A percentile compares a stretch with the other conserved stretches of the same genome.
Evolutionary conservation across 2,329 filamentous ascomycete species (phyloP).

Genomic region (Colletotrichum orchidophilum): DNA sequence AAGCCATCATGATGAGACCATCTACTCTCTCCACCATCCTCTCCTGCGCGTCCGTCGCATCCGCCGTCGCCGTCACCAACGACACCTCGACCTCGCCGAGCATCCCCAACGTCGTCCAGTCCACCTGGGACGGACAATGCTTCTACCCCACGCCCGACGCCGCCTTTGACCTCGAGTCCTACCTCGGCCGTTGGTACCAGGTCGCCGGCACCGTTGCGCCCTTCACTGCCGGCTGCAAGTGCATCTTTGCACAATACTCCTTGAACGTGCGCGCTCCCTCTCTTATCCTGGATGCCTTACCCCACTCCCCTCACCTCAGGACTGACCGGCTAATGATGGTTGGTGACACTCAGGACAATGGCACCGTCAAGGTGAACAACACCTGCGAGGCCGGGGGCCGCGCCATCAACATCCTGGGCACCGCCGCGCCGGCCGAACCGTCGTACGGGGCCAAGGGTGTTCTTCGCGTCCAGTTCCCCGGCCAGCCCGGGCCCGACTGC

Average conservation of each 20-base stretch:
- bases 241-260: constrained; percentile 43
- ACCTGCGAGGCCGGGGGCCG: constrained; percentile 40
- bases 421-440: constrained; percentile 40
- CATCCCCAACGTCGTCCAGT: constrained; percentile 38
- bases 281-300: too few species aligned
- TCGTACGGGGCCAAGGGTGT: constrained; percentile 42
- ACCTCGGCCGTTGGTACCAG: constrained; percentile 46
- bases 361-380: constrained; percentile 45
- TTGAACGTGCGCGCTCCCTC: constrained; percentile 40
- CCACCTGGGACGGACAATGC: constrained; percentile 43
- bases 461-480: constrained; percentile 44
- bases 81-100: constrained; percentile 7
- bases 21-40: constrained; percentile 16
- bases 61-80: constrained; percentile 28
- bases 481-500: constrained; percentile 40
- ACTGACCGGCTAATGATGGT: not conserved
- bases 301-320: too few species aligned
- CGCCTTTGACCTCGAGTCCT: constrained; percentile 41
- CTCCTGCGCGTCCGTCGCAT: constrained; percentile 21
- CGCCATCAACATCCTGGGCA: constrained; percentile 43
- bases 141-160: constrained; percentile 43
- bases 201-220: constrained; percentile 44
- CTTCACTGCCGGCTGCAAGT: constrained; percentile 44
- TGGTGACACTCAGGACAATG: constrained; percentile 38
- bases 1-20: constrained; percentile 16